phyloP scores from a whole-genome alignment of 2,329 filamentous ascomycete genomes.

The Aspergillus fumigatiaffinis region DNA sequence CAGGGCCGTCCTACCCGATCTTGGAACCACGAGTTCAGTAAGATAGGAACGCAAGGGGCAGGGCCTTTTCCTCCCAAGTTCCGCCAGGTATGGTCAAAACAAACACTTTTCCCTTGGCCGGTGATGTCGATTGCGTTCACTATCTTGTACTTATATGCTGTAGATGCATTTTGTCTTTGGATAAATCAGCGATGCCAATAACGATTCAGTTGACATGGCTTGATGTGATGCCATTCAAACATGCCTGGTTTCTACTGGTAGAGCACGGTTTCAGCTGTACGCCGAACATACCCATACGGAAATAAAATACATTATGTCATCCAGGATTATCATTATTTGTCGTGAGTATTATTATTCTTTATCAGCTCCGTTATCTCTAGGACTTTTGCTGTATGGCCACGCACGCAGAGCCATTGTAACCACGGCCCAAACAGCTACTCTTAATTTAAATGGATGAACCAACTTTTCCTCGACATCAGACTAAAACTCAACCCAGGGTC shows the following conservation, averaged over 20 bases:
- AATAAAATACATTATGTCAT: not conserved
- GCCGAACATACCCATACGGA: not conserved
- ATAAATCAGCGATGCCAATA: not conserved
- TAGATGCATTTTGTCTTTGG: not conserved
- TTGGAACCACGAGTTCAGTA: constrained; percentile 18
- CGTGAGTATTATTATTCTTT: not conserved
- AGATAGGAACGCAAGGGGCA: constrained; percentile 18
- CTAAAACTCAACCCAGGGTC: constrained; percentile 13
- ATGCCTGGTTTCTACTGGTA: not conserved
- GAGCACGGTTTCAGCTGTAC: not conserved
- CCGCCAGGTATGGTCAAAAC: constrained; percentile 16
- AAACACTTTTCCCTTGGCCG: constrained; percentile 4
- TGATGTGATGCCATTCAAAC: not conserved
- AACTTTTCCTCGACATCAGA: not conserved
- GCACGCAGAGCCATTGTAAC: not conserved
- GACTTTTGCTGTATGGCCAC: not conserved
- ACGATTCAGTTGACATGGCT: not conserved
- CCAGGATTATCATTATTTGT: not conserved
- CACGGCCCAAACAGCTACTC: constrained; percentile 1
- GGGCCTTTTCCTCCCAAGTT: constrained; percentile 9
- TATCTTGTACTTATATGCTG: not conserved
- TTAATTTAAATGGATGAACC: not conserved
- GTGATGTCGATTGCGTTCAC: not conserved
- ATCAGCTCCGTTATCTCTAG: not conserved
- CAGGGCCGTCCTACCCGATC: constrained; percentile 16